phyloP scores from a whole-genome alignment of 1,284 basidiomycete genomes.

The Marasmius fiardii region DNA sequence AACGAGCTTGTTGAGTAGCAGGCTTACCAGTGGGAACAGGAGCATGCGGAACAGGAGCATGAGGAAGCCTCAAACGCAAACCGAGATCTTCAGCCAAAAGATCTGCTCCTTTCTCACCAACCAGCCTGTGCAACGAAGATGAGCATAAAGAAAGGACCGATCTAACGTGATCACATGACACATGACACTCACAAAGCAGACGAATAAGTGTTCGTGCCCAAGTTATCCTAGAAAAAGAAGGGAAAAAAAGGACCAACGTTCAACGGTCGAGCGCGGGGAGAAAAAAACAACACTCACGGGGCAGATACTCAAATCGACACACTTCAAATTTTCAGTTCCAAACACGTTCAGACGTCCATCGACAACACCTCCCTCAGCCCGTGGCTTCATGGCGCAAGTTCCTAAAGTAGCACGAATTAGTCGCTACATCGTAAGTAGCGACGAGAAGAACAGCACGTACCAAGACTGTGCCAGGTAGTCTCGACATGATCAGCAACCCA shows the following conservation, averaged over 20 bases:
- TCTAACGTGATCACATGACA: neutral
- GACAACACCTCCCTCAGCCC: slow-evolving; percentile 73
- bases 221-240: slow-evolving; percentile 56
- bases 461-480: slow-evolving; percentile 74
- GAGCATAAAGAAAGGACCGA: neutral
- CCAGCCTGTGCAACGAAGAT: slow-evolving; percentile 30
- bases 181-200: slow-evolving; percentile 40
- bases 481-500: slow-evolving; percentile 71
- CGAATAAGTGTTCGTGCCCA: slow-evolving; percentile 72
- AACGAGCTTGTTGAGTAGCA: slow-evolving; percentile 45
- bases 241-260: slow-evolving; percentile 6
- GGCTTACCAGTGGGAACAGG: slow-evolving; percentile 56
- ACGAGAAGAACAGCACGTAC: slow-evolving; percentile 25
- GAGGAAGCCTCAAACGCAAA: slow-evolving; percentile 59
- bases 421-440: neutral
- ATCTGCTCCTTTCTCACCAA: slow-evolving; percentile 67
- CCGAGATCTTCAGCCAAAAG: slow-evolving; percentile 65
- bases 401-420: slow-evolving; percentile 18
- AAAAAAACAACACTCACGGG: slow-evolving; percentile 38
- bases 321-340: slow-evolving; percentile 70
- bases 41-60: slow-evolving; percentile 69
- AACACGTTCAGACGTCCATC: slow-evolving; percentile 71
- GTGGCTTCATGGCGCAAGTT: slow-evolving; percentile 73
- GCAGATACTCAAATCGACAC: slow-evolving; percentile 65
- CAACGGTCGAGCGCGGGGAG: neutral